These are phyloP conservation scores for Rhinocladiella similis DNA, from an alignment of 2,329 filamentous ascomycete species.

Conservation along the genomic window DNA sequence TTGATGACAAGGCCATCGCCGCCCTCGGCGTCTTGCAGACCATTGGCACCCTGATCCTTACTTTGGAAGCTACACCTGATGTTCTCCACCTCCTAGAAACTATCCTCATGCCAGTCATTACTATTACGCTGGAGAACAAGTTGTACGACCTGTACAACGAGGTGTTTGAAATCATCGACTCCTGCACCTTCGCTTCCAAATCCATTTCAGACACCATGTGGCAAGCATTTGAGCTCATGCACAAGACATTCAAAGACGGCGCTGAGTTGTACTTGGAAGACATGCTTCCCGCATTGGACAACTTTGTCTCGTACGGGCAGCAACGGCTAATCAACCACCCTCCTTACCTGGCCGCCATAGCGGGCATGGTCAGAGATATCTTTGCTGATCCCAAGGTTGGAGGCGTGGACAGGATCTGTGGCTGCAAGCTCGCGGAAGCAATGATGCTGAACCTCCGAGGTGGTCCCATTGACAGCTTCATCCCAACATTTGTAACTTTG, in stretches of 20 bases:
- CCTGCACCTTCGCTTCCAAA: slow-evolving; percentile 97
- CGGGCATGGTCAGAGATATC: slow-evolving; percentile 92
- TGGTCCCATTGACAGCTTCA: slow-evolving; percentile 75
- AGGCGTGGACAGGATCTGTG: slow-evolving; percentile 91
- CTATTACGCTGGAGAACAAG: slow-evolving; percentile 95
- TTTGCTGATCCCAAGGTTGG: slow-evolving; percentile 91
- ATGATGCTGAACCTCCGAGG: slow-evolving; percentile 94
- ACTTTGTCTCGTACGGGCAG: slow-evolving; percentile 93
- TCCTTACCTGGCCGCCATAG: slow-evolving; percentile 81
- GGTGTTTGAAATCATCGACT: slow-evolving; percentile 98
- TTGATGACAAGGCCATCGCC: slow-evolving; percentile 98
- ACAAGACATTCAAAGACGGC: slow-evolving; percentile 94
- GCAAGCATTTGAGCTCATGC: slow-evolving; percentile 95
- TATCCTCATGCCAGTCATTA: slow-evolving; percentile 95
- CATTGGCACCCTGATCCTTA: slow-evolving; percentile 94
- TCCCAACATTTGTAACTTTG: slow-evolving; percentile 84
- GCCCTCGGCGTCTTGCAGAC: slow-evolving; percentile 95
- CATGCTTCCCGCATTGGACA: slow-evolving; percentile 96
- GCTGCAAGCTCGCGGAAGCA: slow-evolving; percentile 94
- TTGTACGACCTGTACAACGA: slow-evolving; percentile 98
- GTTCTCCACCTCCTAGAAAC: slow-evolving; percentile 92
- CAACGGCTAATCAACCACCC: slow-evolving; percentile 78
- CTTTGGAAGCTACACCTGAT: slow-evolving; percentile 93
- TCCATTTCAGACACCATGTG: slow-evolving; percentile 96
- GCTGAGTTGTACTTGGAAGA: slow-evolving; percentile 97